Conservation (phyloP, 306 rosid genomes). For the Cucumis sativus region DNA sequence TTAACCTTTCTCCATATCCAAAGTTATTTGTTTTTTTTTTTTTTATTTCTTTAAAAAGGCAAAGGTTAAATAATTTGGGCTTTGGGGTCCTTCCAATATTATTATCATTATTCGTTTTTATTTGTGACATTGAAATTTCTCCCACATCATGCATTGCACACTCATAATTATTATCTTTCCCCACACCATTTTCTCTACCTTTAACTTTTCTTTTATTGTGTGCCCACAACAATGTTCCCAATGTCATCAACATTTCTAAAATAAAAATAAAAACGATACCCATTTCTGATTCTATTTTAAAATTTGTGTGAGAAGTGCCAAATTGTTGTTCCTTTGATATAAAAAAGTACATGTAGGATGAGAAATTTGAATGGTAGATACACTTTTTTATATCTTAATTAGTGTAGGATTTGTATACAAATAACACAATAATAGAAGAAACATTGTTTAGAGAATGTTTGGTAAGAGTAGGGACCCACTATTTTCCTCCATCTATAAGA, state of each 20-base stretch:
- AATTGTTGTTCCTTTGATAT: background rate
- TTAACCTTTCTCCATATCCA: background rate
- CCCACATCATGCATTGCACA: background rate
- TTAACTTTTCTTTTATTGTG: background rate
- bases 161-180: background rate
- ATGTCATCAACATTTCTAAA: background rate
- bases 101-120: background rate
- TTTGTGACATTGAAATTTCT: background rate
- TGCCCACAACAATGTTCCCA: background rate
- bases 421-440: background rate
- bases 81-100: background rate
- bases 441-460: background rate
- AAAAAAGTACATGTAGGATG: background rate
- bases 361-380: background rate
- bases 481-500: background rate
- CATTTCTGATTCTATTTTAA: background rate
- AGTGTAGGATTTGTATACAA: too few species aligned
- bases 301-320: background rate
- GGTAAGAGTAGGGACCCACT: background rate
- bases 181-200: background rate
- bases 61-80: background rate
- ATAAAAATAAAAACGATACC: background rate
- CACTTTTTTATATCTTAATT: too few species aligned
- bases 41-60: background rate
- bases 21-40: too few species aligned